Evolutionary conservation across 495 filamentous ascomycete genomes (phyloP).

Genomic region (Aspergillus steynii): DNA sequence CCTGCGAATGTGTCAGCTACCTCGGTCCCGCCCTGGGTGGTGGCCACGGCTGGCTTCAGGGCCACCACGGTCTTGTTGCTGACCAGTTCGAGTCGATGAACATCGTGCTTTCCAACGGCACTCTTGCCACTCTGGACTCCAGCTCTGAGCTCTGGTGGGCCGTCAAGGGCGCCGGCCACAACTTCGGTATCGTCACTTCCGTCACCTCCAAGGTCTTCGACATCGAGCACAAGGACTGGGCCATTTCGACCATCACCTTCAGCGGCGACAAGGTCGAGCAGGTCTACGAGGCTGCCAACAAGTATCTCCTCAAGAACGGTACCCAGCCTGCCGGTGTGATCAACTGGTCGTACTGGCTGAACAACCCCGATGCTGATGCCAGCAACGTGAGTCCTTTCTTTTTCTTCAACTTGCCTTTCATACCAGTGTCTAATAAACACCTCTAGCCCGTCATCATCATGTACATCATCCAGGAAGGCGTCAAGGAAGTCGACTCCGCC

Average conservation of each 20-base stretch:
- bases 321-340: slow-evolving; percentile 42
- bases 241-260: slow-evolving; percentile 48
- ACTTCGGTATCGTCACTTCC: slow-evolving; percentile 61
- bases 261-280: slow-evolving; percentile 47
- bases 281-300: slow-evolving; percentile 49
- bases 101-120: slow-evolving; percentile 59
- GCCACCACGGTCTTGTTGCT: slow-evolving; percentile 58
- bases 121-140: slow-evolving; percentile 31
- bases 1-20: slow-evolving; percentile 55
- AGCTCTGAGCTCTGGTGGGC: slow-evolving; percentile 57
- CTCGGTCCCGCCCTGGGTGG: slow-evolving; percentile 61
- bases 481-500: slow-evolving; percentile 33
- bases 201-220: slow-evolving; percentile 51
- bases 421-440: neutral
- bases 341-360: slow-evolving; percentile 55
- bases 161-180: slow-evolving; percentile 59
- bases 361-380: slow-evolving; percentile 39
- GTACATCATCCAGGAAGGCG: slow-evolving; percentile 54
- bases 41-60: slow-evolving; percentile 61
- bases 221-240: slow-evolving; percentile 37
- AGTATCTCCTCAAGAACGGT: slow-evolving; percentile 37
- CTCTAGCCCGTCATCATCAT: slow-evolving; percentile 47
- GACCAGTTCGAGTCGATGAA: slow-evolving; percentile 56
- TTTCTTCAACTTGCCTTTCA: neutral
- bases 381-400: slow-evolving; percentile 22